Base-by-base conservation (phyloP, 768 basidiomycete species). In the Cystoderma amianthinum region DNA sequence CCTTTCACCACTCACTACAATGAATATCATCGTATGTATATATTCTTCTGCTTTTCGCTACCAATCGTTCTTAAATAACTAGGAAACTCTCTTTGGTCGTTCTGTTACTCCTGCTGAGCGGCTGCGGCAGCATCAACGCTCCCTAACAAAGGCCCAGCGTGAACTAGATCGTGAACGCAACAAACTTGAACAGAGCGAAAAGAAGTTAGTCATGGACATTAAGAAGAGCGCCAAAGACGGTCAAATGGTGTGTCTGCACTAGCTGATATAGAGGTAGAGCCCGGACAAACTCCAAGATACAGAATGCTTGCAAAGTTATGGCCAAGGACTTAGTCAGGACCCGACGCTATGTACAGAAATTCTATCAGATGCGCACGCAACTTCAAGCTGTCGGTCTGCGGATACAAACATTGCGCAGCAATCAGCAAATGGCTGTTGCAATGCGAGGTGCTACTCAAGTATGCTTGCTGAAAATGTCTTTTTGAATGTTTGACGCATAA, bases 251-350 rank as follows among this genome's bases (percentile, higher is more conserved):
- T 44, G 72, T 58, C 16, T 44, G 30, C 43, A 17, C 34, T 32
- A 36, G 21, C 36, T 38, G 13, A 38, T 32, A 23, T 42, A 44
- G 39, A 30, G 9, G n/a, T n/a, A n/a, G n/a, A n/a, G n/a, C n/a
- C n/a, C n/a, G n/a, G n/a, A n/a, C n/a, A n/a, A n/a, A n/a, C n/a
- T n/a, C n/a, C n/a, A n/a, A n/a, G n/a, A n/a, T 32, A 43, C 62
- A 98, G 95, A 92, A 91, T 58, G 92, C 95, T 16, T 97, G 94
- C 71, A 98, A 98, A 74, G 87, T 98, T 49, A 96, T 97, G 86
- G 96, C 96, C 18, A 98, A 96, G 62, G 96, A 99, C 59, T 84
- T 99, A 43, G 92, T 98, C 48, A 80, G 96, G 48, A 98, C 95
- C 9, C 76, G 96, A 37, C 79, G 88, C 55, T 98, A 99, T 58